Base-by-base conservation (phyloP, 1,284 basidiomycete species). In the Uromyces viciae-fabae region DNA sequence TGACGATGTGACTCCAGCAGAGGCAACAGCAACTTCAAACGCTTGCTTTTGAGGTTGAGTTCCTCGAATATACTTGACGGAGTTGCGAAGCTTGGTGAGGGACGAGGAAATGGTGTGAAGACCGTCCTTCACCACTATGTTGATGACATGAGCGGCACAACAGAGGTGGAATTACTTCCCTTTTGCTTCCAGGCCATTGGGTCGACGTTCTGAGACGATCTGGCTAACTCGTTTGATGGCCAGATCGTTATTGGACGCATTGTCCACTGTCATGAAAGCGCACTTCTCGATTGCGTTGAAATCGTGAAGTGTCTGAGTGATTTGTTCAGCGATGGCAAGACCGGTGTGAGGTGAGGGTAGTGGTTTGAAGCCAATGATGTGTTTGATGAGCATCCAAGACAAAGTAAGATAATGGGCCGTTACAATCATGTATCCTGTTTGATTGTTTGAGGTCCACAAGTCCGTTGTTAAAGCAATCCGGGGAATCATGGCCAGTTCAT, bases 331-430 rank as follows among this genome's bases (percentile, higher is more conserved):
- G 11, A 66, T 66, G n/a, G 64, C 64, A 25, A 17, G 31, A 11
- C 64, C 64, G 19, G 64, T 66, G 38, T 66, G 64, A 7, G 64
- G 64, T 42, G 64, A 42, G 64, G 64, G 19, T 14, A 66, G 28
- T 43, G 40, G 38, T 28, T 66, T 66, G 64, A 66, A 66, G 2
- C n/a, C 40, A 5, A 66, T 66, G 38, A 66, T 33, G 31, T 66
- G 64, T 9, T 66, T 66, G 19, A 66, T 9, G 9, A 66, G 28
- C 4, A 42, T 28, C 64, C 64, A 66, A 22, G 64, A 40, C 4
- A 14, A 8, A 66, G 40, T 25, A 8, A 66, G 40, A 17, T 42
- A 66, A 14, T 66, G 64, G 22, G 22, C 64, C 8, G 64, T 66
- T 4, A 66, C 43, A 2, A 62, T 17, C 60, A 62, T 9, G 25